phyloP scores from a whole-genome alignment of 345 rosid species.

The Eucalyptus marginata region DNA sequence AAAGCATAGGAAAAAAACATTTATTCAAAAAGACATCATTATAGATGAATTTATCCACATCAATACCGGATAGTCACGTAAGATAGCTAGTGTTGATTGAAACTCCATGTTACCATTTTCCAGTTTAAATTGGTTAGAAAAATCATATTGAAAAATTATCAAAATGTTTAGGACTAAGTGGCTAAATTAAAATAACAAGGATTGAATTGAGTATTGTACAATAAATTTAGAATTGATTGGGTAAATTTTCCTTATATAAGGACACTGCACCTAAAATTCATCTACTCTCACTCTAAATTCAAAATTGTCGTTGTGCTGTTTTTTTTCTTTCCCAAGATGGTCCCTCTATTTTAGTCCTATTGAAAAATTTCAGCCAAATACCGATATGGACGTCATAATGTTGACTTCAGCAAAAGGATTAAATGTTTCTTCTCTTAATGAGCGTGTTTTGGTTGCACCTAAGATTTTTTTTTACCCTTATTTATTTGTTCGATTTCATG shows the following conservation, averaged over 20 bases:
- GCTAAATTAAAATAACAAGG: too few relatives aligned
- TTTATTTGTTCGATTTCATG: background rate
- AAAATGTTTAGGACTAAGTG: too few relatives aligned
- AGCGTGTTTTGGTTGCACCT: background rate
- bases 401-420: background rate
- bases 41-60: background rate
- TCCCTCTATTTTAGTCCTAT: background rate
- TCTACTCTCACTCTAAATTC: background rate
- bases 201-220: too few relatives aligned
- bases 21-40: too few relatives aligned
- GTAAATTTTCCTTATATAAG: background rate
- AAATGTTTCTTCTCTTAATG: background rate
- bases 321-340: background rate
- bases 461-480: background rate
- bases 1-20: background rate
- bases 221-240: too few relatives aligned
- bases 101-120: background rate
- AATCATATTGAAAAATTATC: too few relatives aligned
- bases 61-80: rapidly evolving
- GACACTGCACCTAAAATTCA: background rate
- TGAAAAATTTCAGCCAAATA: background rate
- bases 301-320: background rate
- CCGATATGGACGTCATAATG: background rate
- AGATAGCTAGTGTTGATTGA: background rate
- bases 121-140: too few relatives aligned